These are phyloP conservation scores for Exophiala dermatitidis DNA, from an alignment of 2,329 filamentous ascomycete species.

Conservation along the genomic window DNA sequence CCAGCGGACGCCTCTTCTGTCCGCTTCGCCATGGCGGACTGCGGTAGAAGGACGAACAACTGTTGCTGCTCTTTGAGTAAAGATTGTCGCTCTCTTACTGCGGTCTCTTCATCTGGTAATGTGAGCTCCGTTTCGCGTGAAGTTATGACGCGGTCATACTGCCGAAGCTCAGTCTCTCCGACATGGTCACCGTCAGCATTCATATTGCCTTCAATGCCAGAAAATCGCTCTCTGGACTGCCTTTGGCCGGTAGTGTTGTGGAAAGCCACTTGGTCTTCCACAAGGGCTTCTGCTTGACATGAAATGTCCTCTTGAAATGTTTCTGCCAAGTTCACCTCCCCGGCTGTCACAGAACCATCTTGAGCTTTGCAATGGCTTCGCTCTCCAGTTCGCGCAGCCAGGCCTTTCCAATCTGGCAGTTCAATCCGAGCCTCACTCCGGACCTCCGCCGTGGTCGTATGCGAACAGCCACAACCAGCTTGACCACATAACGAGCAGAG, in stretches of 20 bases:
- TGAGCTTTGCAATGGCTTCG: constrained; percentile 9
- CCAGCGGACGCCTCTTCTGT: constrained; percentile 12
- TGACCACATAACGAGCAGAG: constrained; percentile 23
- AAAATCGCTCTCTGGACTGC: not conserved
- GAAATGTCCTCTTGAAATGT: too few relatives aligned
- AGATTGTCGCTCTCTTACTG: constrained; percentile 21
- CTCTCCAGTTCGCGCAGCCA: constrained; percentile 1
- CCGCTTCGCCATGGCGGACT: constrained; percentile 14
- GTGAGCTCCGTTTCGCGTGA: constrained; percentile 21
- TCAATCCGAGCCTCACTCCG: constrained; percentile 16
- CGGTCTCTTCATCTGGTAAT: constrained; percentile 20
- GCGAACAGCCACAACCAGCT: constrained; percentile 23
- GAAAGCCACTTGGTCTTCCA: constrained; percentile 2
- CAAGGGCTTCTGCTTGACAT: too few relatives aligned
- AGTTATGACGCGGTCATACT: constrained; percentile 19
- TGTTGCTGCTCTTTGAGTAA: constrained; percentile 19
- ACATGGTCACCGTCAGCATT: not conserved
- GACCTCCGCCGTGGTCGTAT: constrained; percentile 22
- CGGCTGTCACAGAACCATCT: constrained; percentile 3
- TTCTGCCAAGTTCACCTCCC: too few relatives aligned
- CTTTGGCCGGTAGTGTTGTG: constrained; percentile 5
- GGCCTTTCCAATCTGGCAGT: not conserved
- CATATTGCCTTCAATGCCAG: not conserved
- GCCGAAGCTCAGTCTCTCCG: constrained; percentile 12
- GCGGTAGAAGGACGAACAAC: constrained; percentile 17